Conservation (phyloP, 371 early-diverging fungal species). For the Mucor indicus region DNA sequence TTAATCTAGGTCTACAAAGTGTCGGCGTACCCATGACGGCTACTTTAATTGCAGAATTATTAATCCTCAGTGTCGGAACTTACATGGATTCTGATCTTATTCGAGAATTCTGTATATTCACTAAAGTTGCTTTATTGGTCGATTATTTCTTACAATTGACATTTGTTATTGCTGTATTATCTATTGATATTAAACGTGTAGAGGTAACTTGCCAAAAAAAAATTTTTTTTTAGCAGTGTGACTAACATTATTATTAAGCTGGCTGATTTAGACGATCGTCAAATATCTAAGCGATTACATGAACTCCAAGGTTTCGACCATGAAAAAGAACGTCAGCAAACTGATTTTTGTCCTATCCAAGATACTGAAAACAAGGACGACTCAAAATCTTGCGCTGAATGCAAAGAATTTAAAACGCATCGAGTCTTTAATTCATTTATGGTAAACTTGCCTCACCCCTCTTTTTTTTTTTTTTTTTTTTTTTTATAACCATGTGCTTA, state of each 20-base stretch:
- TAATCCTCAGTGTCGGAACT: constrained; percentile 52
- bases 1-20: constrained; percentile 48
- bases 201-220: too few relatives aligned
- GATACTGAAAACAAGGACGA: constrained; percentile 16
- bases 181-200: constrained; percentile 74
- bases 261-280: constrained; percentile 29
- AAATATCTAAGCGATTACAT: constrained; percentile 25
- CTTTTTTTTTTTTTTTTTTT: neutral
- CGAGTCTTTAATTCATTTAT: constrained; percentile 26
- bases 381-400: constrained; percentile 31
- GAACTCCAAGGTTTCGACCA: constrained; percentile 11
- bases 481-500: too few relatives aligned
- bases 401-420: constrained; percentile 33
- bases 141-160: constrained; percentile 72
- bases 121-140: constrained; percentile 61
- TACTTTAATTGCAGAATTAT: constrained; percentile 54
- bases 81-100: constrained; percentile 56
- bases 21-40: constrained; percentile 66
- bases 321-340: constrained; percentile 4
- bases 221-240: too few relatives aligned
- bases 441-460: constrained; percentile 19
- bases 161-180: constrained; percentile 66
- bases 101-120: constrained; percentile 72
- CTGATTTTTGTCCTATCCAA: constrained; percentile 23
- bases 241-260: too few relatives aligned